Evolutionary conservation across 1,284 basidiomycete genomes (phyloP).

Genomic region (Neonothopanus nambi): DNA sequence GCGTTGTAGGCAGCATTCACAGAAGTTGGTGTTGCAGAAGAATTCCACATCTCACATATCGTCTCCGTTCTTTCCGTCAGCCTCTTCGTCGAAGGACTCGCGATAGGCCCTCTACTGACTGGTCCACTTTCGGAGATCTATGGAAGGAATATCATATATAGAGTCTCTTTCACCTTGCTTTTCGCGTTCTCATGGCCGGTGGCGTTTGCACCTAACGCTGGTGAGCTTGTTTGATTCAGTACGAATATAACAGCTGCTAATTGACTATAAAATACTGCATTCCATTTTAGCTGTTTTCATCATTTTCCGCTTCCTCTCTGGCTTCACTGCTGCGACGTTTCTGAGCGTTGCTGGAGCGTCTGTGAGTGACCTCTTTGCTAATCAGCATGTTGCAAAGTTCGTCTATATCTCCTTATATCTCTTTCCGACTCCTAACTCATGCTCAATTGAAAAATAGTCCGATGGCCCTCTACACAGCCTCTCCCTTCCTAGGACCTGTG

Average conservation of each 20-base stretch:
- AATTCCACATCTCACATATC: constrained; percentile 61
- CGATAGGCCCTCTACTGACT: constrained; percentile 51
- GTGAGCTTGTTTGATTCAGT: constrained; percentile 30
- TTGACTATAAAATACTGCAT: constrained; percentile 23
- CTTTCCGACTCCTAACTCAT: neutral
- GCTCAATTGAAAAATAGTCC: constrained; percentile 45
- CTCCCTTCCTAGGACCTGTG: constrained; percentile 4
- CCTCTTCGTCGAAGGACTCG: constrained; percentile 59
- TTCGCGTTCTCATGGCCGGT: too few species aligned
- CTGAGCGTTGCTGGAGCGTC: constrained; percentile 80
- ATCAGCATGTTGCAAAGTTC: constrained; percentile 64
- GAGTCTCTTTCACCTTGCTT: constrained; percentile 48
- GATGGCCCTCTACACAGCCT: constrained; percentile 36
- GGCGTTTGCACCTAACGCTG: constrained; percentile 62
- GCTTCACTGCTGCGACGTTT: constrained; percentile 73
- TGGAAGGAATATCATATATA: constrained; percentile 57
- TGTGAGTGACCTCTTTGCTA: constrained; percentile 73
- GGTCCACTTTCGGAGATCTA: constrained; percentile 59
- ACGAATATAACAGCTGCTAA: constrained; percentile 1
- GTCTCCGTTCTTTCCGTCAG: constrained; percentile 73
- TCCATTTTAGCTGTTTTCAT: constrained; percentile 55
- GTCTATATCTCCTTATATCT: constrained; percentile 26
- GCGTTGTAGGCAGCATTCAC: constrained; percentile 59
- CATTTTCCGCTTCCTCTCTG: constrained; percentile 71
- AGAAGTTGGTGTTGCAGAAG: constrained; percentile 58